Conservation (phyloP, 163 green algal genomes). For the Picocystis sp. region DNA sequence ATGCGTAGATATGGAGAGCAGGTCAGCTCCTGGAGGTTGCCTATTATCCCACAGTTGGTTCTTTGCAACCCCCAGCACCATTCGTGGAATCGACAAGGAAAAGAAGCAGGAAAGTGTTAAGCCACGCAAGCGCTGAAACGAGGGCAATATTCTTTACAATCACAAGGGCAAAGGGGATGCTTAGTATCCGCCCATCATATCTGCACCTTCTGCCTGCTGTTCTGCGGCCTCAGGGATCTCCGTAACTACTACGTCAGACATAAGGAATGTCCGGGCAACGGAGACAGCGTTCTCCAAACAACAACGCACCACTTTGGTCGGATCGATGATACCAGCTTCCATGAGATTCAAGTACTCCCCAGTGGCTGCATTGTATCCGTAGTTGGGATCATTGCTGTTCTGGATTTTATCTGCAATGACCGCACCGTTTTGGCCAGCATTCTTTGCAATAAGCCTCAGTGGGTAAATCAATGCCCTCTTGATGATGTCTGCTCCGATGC, state of each 20-base stretch:
- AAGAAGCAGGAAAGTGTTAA: too few species aligned
- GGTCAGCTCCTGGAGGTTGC: too few species aligned
- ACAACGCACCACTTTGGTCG: conserved; percentile 86
- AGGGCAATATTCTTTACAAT: too few species aligned
- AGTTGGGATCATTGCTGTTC: conserved; percentile 43
- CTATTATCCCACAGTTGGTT: too few species aligned
- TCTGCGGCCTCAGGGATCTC: conserved; percentile 64
- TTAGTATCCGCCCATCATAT: neutral
- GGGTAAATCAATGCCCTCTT: conserved; percentile 79
- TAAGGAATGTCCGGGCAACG: conserved; percentile 95
- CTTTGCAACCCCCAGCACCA: too few species aligned
- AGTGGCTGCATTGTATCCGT: conserved; percentile 34
- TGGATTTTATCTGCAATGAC: conserved; percentile 84
- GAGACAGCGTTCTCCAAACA: conserved; percentile 87
- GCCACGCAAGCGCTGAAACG: too few species aligned
- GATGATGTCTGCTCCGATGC: conserved; percentile 90
- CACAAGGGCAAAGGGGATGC: neutral
- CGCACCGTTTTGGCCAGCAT: conserved; percentile 87
- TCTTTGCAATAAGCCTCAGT: conserved; percentile 89
- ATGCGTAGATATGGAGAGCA: too few species aligned
- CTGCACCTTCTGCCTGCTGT: neutral
- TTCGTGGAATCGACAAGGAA: too few species aligned
- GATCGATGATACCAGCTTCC: conserved; percentile 92
- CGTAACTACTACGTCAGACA: conserved; percentile 86
- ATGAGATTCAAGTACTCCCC: conserved; percentile 74